phyloP scores from a whole-genome alignment of 1,284 basidiomycete species.

The Tilletia setariae region DNA sequence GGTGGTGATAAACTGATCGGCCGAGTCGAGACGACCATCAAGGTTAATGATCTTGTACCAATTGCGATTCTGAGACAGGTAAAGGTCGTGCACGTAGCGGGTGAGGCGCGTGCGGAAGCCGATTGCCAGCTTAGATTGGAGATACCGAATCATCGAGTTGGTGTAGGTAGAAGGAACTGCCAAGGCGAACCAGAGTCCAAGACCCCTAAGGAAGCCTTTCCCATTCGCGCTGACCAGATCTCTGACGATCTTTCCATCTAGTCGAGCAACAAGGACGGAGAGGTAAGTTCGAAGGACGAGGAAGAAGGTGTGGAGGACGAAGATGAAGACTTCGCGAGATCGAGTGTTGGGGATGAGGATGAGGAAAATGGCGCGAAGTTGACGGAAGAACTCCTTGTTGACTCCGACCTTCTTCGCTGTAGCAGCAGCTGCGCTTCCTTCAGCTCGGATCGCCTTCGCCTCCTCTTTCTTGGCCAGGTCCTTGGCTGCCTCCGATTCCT shows the following conservation, averaged over 20 bases:
- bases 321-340: constrained; percentile 70
- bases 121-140: constrained; percentile 85
- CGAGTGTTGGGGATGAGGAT: constrained; percentile 44
- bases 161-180: constrained; percentile 92
- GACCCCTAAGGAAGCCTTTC: constrained; percentile 74
- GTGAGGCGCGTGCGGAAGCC: constrained; percentile 81
- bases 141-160: constrained; percentile 88
- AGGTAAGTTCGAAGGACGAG: constrained; percentile 80
- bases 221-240: constrained; percentile 84
- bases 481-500: constrained; percentile 16
- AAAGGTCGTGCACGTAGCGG: constrained; percentile 87
- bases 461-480: constrained; percentile 28
- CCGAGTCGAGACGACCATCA: constrained; percentile 49
- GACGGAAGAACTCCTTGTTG: constrained; percentile 73
- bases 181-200: constrained; percentile 83
- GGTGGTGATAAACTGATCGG: constrained; percentile 72
- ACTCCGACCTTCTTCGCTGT: constrained; percentile 58
- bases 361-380: constrained; percentile 50
- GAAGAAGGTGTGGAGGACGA: constrained; percentile 79
- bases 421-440: constrained; percentile 46
- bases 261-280: constrained; percentile 77
- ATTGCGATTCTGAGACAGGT: constrained; percentile 60
- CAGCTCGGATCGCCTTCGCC: constrained; percentile 38
- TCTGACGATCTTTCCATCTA: constrained; percentile 85
- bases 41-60: constrained; percentile 59